Base-by-base conservation (phyloP, 176 grass and related monocot species). In the Neostapfia colusana region DNA sequence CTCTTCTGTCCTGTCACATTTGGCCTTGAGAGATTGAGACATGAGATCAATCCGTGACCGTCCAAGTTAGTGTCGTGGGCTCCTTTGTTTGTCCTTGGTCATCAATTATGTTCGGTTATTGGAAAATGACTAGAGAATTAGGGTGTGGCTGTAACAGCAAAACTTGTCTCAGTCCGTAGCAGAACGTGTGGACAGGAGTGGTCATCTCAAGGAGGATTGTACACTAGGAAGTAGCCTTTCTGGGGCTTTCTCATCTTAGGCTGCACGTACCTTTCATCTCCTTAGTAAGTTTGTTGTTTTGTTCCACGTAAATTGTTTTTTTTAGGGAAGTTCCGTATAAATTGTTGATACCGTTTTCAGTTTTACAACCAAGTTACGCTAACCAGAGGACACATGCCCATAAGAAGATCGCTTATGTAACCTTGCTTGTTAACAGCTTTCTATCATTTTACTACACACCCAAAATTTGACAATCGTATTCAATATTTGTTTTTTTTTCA, bases 91-190 rank as follows among this genome's bases (percentile, higher is more conserved):
- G 4, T 51, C 15, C 67, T 20, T 65, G 21, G 18, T 62, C 21
- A 3, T 45, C 26, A 21, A 8, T 59, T 39, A 26, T 84, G 46
- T 72, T 84, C 24, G 58, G 20, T 69, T 27, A 44, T 18, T 27
- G 15, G 46, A 72, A 23, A 46, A 70, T 15, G 65, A 65, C 45
- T 6, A 39, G 38, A n/a, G 48, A 65, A 82, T 57, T 42, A 67
- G 24, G 38, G 28, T 81, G 35, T 81, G 26, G 17, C 16, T 75
- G 41, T 55, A 43, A 76, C 36, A 16, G 10, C 48, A 58, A 16
- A 11, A 1, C 66, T 31, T 67, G 13, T 75, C 18, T 17, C 35
- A 35, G 12, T 82, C 13, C 23, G 4, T 77, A 57, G 17, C 2
- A 75, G 11, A 70, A 25, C 42, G 20, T 13, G 0, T 28, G 31